Percentiles rank a stretch among this genome's conserved stretches.
Evolutionary conservation across 176 grass and related monocot genomes (phyloP).

Genomic region (Ensete glaucum): DNA sequence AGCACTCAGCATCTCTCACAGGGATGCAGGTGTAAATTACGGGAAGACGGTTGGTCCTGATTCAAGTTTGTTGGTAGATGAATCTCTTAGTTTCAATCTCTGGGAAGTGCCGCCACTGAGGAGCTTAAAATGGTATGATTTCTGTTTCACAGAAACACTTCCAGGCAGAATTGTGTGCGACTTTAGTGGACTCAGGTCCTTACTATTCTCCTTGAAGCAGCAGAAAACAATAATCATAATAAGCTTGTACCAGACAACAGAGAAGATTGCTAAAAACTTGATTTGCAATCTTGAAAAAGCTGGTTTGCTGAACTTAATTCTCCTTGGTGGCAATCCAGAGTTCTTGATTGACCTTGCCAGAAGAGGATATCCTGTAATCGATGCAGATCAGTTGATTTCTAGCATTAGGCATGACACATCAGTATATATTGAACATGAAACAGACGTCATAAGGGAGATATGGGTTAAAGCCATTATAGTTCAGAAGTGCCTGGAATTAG

Average conservation of each 20-base stretch:
- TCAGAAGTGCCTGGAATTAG: constrained; percentile 57
- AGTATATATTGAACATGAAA: constrained; percentile 15
- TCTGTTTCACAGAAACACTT: constrained; percentile 64
- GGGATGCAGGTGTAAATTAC: constrained; percentile 93
- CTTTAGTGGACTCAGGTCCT: constrained; percentile 49
- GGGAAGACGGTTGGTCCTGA: constrained; percentile 80
- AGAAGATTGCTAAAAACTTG: constrained; percentile 56
- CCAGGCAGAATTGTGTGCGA: constrained; percentile 49
- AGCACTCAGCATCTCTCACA: constrained; percentile 79
- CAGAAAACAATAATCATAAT: constrained; percentile 45
- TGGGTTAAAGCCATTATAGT: constrained; percentile 56
- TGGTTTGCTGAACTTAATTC: constrained; percentile 53
- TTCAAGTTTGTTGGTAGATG: constrained; percentile 67
- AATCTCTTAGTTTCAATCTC: constrained; percentile 55
- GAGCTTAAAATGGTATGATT: constrained; percentile 69
- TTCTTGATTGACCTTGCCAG: constrained; percentile 64
- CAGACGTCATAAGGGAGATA: constrained; percentile 34
- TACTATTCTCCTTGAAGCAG: constrained; percentile 37
- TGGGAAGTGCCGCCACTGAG: constrained; percentile 49
- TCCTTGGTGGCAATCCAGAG: constrained; percentile 51
- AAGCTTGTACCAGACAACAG: constrained; percentile 46
- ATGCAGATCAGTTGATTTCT: constrained; percentile 36
- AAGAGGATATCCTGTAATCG: constrained; percentile 81
- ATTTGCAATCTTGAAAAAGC: constrained; percentile 80
- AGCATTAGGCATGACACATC: constrained; percentile 19